These are phyloP conservation scores for Aureobasidium sp. DNA, from an alignment of 2,329 filamentous ascomycete genomes.

Conservation along the genomic window DNA sequence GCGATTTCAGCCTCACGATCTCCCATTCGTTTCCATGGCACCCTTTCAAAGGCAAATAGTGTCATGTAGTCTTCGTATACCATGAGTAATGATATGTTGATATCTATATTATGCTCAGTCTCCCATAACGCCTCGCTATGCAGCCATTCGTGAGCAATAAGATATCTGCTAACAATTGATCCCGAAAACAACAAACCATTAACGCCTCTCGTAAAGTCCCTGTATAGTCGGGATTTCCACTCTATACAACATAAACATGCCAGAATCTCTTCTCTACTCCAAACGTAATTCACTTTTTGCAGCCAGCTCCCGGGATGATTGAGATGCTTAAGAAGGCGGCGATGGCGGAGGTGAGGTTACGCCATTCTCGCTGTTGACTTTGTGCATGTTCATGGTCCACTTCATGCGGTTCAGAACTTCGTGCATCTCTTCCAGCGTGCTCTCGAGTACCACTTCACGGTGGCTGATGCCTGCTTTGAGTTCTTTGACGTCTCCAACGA, in stretches of 20 bases:
- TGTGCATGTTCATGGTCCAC: slow-evolving; percentile 63
- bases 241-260: slow-evolving; percentile 2
- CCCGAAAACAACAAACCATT: neutral
- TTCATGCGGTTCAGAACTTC: slow-evolving; percentile 58
- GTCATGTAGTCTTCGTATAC: neutral
- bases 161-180: neutral
- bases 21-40: too few relatives aligned
- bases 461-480: slow-evolving; percentile 48
- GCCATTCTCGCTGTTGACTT: slow-evolving; percentile 19
- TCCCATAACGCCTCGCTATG: slow-evolving; percentile 4
- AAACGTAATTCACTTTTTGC: neutral
- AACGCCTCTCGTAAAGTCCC: slow-evolving; percentile 1
- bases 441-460: slow-evolving; percentile 54
- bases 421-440: slow-evolving; percentile 48
- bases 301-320: neutral
- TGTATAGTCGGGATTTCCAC: neutral
- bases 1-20: too few relatives aligned
- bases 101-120: neutral
- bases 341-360: slow-evolving; percentile 1
- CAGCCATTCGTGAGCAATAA: neutral
- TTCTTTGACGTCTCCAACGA: slow-evolving; percentile 48
- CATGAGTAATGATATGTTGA: neutral
- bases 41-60: neutral
- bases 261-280: neutral
- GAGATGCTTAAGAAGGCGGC: neutral